phyloP scores from a whole-genome alignment of 139 green algal species.

The Coccomyxa sp. region DNA sequence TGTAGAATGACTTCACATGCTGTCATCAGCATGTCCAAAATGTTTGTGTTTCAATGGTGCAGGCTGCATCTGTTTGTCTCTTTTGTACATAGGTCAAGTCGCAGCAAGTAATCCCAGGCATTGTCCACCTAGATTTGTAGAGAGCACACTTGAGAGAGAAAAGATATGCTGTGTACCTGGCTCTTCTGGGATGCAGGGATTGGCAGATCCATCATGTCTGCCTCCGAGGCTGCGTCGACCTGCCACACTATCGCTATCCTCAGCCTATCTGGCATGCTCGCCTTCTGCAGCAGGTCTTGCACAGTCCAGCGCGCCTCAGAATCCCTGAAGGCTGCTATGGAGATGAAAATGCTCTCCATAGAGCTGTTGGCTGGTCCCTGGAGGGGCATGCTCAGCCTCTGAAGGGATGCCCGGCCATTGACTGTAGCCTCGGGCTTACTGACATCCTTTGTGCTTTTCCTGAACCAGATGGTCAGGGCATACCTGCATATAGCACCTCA shows the following conservation, averaged over 20 bases:
- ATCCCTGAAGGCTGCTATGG: constrained; percentile 62
- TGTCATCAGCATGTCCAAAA: no score
- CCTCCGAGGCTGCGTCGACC: constrained; percentile 2
- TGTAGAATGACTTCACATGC: no score
- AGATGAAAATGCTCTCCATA: constrained; percentile 54
- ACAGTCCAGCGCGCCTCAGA: constrained; percentile 67
- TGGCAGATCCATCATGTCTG: neutral
- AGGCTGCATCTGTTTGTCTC: no score
- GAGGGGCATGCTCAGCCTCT: neutral
- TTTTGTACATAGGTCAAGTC: no score
- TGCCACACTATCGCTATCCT: constrained; percentile 70
- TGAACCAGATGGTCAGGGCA: constrained; percentile 66
- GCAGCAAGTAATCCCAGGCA: no score
- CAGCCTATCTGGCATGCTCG: constrained; percentile 41
- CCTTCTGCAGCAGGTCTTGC: constrained; percentile 47
- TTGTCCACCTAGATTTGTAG: no score
- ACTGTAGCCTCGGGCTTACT: neutral
- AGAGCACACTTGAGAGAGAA: no score
- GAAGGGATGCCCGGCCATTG: no score
- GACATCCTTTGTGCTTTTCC: constrained; percentile 11
- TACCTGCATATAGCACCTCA: constrained; percentile 20
- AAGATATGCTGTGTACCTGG: no score
- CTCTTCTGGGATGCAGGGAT: neutral
- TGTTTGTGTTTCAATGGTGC: no score
- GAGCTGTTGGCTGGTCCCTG: neutral